Percentiles rank a stretch among this genome's conserved stretches.
Evolutionary conservation across 163 green algal genomes (phyloP).

Genomic region (Volvox carteri): DNA sequence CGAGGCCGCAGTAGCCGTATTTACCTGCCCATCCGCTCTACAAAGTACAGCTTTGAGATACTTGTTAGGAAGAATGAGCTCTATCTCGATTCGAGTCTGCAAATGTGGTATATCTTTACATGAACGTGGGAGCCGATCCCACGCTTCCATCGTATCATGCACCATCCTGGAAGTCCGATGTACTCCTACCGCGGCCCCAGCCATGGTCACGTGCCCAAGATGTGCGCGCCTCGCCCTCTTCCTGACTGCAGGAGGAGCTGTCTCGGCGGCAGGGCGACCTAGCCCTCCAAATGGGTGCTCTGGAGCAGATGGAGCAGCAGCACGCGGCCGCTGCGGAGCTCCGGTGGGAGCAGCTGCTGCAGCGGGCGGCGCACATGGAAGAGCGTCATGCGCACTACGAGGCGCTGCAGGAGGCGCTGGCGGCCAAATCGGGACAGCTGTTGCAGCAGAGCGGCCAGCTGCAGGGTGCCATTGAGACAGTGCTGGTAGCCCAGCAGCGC

Average conservation of each 20-base stretch:
- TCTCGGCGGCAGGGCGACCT: background rate
- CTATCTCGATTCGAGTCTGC: too few relatives aligned
- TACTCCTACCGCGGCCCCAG: too few relatives aligned
- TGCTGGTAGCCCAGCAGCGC: conserved; percentile 33
- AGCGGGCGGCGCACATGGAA: background rate
- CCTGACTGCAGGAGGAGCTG: conserved; percentile 46
- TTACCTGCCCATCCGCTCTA: too few relatives aligned
- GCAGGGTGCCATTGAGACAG: conserved; percentile 27
- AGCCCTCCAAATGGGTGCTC: background rate
- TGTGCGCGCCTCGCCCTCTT: too few relatives aligned
- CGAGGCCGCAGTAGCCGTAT: too few relatives aligned
- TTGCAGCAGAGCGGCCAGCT: conserved; percentile 10
- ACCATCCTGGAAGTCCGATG: too few relatives aligned
- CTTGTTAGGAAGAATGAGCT: too few relatives aligned
- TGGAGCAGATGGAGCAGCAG: conserved; percentile 12
- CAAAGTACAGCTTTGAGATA: too few relatives aligned
- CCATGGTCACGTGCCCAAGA: too few relatives aligned
- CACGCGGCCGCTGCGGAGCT: background rate
- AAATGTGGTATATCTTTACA: too few relatives aligned
- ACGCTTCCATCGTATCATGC: too few relatives aligned
- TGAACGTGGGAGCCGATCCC: too few relatives aligned
- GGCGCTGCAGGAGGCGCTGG: conserved; percentile 40
- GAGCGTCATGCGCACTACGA: conserved; percentile 27
- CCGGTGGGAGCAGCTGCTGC: conserved; percentile 11
- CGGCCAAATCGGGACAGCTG: conserved; percentile 23